A percentile compares a stretch with the other conserved stretches of the same genome.
Evolutionary conservation across 208 protist species (phyloP).

Genomic region (Sergeia podlipaevii): DNA sequence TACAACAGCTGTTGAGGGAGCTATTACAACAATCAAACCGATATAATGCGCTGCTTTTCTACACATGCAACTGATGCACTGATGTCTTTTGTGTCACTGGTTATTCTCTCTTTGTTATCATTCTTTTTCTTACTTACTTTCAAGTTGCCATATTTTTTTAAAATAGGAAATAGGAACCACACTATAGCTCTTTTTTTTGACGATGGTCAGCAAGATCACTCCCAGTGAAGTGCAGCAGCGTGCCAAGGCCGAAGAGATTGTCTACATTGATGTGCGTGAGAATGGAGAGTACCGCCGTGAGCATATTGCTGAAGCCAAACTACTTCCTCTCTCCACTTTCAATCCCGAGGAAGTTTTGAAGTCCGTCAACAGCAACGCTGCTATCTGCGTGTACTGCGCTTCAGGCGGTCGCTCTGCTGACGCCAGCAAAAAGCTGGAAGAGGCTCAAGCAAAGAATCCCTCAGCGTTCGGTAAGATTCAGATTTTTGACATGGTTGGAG

Average conservation of each 20-base stretch:
- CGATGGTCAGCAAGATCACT: slow-evolving; percentile 20
- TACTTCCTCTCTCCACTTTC: slow-evolving; percentile 24
- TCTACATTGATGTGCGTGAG: slow-evolving; percentile 44
- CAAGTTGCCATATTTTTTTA: too few relatives aligned
- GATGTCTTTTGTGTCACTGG: neutral
- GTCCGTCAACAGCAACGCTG: slow-evolving; percentile 10
- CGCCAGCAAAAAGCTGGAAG: slow-evolving; percentile 7
- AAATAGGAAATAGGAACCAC: too few relatives aligned
- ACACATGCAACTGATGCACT: too few relatives aligned
- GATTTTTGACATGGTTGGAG: slow-evolving; percentile 32
- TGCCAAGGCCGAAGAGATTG: slow-evolving; percentile 20
- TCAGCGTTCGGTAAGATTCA: slow-evolving; percentile 10
- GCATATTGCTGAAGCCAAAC: slow-evolving; percentile 29
- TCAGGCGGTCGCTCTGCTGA: slow-evolving; percentile 32
- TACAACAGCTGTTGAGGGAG: too few relatives aligned
- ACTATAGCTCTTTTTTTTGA: neutral
- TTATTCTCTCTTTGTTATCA: neutral
- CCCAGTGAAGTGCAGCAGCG: slow-evolving; percentile 14
- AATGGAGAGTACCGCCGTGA: slow-evolving; percentile 32
- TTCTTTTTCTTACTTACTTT: neutral
- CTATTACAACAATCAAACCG: too few relatives aligned
- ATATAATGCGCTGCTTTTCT: too few relatives aligned
- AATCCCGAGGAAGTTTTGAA: slow-evolving; percentile 22
- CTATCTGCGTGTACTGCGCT: slow-evolving; percentile 34
- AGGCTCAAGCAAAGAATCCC: slow-evolving; percentile 8